These are phyloP conservation scores for Phaeosphaeriaceae sp. DNA, from an alignment of 2,329 filamentous ascomycete genomes.

Conservation along the genomic window DNA sequence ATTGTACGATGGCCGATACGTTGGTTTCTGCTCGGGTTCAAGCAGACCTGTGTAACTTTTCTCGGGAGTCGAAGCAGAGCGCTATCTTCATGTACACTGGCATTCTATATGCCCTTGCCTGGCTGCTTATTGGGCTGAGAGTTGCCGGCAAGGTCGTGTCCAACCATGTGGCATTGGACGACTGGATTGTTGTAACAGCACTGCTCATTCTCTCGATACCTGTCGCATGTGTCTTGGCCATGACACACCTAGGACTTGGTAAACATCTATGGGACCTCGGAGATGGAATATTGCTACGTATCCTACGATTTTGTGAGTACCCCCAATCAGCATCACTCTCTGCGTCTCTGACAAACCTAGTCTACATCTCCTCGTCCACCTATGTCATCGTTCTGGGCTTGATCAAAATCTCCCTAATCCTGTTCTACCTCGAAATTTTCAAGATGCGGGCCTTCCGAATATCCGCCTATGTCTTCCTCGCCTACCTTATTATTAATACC, in stretches of 20 bases:
- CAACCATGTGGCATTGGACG: slow-evolving; percentile 19
- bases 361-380: slow-evolving; percentile 24
- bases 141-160: slow-evolving; percentile 17
- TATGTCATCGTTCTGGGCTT: slow-evolving; percentile 25
- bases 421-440: slow-evolving; percentile 37
- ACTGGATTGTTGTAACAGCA: slow-evolving; percentile 16
- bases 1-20: slow-evolving; percentile 36
- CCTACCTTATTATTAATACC: slow-evolving; percentile 17
- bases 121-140: slow-evolving; percentile 16
- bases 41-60: slow-evolving; percentile 25
- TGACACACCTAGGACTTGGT: slow-evolving; percentile 30
- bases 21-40: slow-evolving; percentile 24
- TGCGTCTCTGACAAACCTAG: slow-evolving; percentile 9
- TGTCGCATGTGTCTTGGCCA: slow-evolving; percentile 23
- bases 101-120: slow-evolving; percentile 20
- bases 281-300: slow-evolving; percentile 17
- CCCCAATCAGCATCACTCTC: too few relatives aligned
- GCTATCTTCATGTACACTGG: slow-evolving; percentile 19
- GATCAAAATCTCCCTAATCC: slow-evolving; percentile 27
- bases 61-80: slow-evolving; percentile 21
- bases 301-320: slow-evolving; percentile 21
- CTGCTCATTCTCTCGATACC: slow-evolving; percentile 11
- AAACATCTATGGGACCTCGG: slow-evolving; percentile 33
- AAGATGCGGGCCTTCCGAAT: slow-evolving; percentile 19
- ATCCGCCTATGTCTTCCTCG: slow-evolving; percentile 15